These are phyloP conservation scores for Colletotrichum neosansevieriae DNA, from an alignment of 2,329 filamentous ascomycete species.

Conservation along the genomic window DNA sequence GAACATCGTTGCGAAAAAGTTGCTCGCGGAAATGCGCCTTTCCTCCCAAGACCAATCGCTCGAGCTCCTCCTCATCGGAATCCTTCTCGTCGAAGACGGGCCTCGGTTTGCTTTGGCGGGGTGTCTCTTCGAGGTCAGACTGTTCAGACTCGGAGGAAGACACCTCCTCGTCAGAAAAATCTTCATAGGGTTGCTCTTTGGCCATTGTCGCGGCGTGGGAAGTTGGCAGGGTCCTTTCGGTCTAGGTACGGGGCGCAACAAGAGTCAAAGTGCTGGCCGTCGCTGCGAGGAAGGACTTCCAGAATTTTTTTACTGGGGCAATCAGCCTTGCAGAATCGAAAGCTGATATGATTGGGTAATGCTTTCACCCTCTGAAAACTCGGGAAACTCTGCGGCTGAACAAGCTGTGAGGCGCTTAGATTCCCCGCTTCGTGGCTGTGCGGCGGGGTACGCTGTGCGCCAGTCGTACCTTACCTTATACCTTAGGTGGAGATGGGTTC, in stretches of 20 bases:
- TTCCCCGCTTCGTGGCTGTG: too few species aligned
- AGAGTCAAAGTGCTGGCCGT: not conserved
- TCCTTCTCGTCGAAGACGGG: slow-evolving; percentile 72
- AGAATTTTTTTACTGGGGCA: slow-evolving; percentile 38
- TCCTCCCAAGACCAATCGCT: slow-evolving; percentile 90
- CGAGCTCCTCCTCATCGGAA: slow-evolving; percentile 85
- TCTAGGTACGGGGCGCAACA: slow-evolving; percentile 8
- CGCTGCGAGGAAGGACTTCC: slow-evolving; percentile 19
- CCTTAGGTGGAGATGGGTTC: too few species aligned
- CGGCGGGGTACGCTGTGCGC: too few species aligned
- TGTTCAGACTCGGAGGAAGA: slow-evolving; percentile 35
- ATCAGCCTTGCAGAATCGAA: slow-evolving; percentile 27
- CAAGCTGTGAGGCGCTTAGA: too few species aligned
- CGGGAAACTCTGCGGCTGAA: too few species aligned
- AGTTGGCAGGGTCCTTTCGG: slow-evolving; percentile 10
- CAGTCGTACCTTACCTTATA: too few species aligned
- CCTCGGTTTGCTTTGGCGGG: slow-evolving; percentile 42
- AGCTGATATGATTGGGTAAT: not conserved
- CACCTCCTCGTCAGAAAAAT: slow-evolving; percentile 39
- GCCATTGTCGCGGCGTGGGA: slow-evolving; percentile 33
- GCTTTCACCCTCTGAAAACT: not conserved
- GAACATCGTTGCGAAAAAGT: slow-evolving; percentile 69
- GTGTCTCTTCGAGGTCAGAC: slow-evolving; percentile 45
- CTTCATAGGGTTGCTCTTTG: slow-evolving; percentile 41
- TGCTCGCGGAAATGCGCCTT: slow-evolving; percentile 83